phyloP scores from a whole-genome alignment of 2,329 filamentous ascomycete genomes.

The Colletotrichum tropicicola region DNA sequence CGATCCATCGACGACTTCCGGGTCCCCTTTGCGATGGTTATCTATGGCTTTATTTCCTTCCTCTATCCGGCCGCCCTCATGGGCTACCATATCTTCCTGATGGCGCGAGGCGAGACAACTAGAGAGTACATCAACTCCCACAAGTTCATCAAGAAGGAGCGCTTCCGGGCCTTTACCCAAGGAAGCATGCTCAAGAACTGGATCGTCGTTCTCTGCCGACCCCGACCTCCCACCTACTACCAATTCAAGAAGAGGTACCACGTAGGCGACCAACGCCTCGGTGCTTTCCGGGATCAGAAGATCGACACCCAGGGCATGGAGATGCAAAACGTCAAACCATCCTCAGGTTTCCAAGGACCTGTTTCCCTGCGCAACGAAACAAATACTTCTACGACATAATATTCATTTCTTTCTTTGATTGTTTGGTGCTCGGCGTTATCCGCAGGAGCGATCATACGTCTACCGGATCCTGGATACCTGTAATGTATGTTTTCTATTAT shows the following conservation, averaged over 20 bases:
- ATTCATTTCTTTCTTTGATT: neutral
- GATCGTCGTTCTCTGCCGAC: conserved; percentile 81
- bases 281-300: conserved; percentile 53
- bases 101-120: conserved; percentile 91
- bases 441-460: conserved; percentile 23
- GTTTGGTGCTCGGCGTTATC: conserved; percentile 12
- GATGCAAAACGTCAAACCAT: conserved; percentile 72
- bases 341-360: conserved; percentile 63
- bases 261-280: conserved; percentile 87
- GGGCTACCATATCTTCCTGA: conserved; percentile 91
- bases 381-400: conserved; percentile 24
- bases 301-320: conserved; percentile 69
- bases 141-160: conserved; percentile 92
- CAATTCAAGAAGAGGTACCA: conserved; percentile 82
- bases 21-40: conserved; percentile 87
- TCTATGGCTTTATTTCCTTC: conserved; percentile 79
- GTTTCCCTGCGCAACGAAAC: conserved; percentile 50
- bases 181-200: conserved; percentile 80
- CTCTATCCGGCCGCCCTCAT: conserved; percentile 86
- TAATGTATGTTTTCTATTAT: conserved; percentile 33
- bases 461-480: conserved; percentile 29
- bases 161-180: conserved; percentile 90
- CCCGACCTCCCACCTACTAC: conserved; percentile 88
- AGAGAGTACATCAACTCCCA: conserved; percentile 95
- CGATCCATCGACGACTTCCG: conserved; percentile 75